Evolutionary conservation across 1,139 yeast species (phyloP), one percentile per base, ranked within the genome.

Genomic region (Magnusiomyces tetraspermus): DNA sequence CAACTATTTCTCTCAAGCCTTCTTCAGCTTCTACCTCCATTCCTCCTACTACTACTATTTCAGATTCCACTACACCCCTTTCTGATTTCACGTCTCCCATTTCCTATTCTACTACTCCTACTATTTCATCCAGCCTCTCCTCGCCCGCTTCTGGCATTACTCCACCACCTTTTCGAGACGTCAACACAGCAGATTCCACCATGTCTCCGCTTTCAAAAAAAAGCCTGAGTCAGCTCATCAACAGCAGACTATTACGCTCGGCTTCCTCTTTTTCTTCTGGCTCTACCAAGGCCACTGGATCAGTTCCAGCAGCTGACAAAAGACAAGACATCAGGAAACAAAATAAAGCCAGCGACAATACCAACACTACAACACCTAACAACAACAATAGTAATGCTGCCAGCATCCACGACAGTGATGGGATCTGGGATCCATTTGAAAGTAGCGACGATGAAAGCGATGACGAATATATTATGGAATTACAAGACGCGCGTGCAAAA

Each of bases 371-470:
- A n/a, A n/a, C n/a, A n/a, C 40, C 40, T n/a, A 21, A 36, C n/a
- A 36, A 36, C 40, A 36, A n/a, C n/a, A n/a, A n/a, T n/a, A n/a
- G n/a, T n/a, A 36, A 36, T n/a, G 40, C 13, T 19, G 26, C n/a
- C 13, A 11, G 17, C 31, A 17, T 10, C 19, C 31, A 42, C 31
- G 26, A 23, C 30, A 22, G 30, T 30, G 45, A 42, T 19, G 45
- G 45, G 4, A 11, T 42, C 31, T 42, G 45, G 45, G 45, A 42
- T 17, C 45, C 45, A 15, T 42, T 42, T 42, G 45, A 17, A 3
- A 42, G 45, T 13, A 22, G 21, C 45, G 28, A 24, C 28, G 45
- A 42, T 15, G 45, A 22, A 3, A 24, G 28, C 24, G 43, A 40
- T 24, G 11, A 8, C 6, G n/a, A 22, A 21, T 22, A 22, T 10